Conservation (phyloP, 495 filamentous ascomycete species). For the Halenospora varia region DNA sequence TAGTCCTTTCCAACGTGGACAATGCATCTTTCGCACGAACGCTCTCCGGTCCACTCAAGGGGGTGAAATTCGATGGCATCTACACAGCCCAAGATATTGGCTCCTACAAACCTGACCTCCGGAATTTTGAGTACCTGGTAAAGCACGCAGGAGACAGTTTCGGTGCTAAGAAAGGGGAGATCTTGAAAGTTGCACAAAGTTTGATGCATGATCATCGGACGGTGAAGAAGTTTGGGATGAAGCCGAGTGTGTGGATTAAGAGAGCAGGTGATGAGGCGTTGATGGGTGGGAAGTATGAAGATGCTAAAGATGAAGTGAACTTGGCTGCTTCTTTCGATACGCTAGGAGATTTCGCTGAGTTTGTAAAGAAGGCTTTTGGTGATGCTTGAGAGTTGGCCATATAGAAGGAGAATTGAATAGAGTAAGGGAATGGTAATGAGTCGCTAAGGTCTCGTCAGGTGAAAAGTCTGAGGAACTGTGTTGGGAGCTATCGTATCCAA, state of each 20-base stretch:
- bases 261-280: slow-evolving; percentile 35
- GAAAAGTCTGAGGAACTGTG: too few relatives aligned
- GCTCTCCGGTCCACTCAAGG: slow-evolving; percentile 43
- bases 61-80: slow-evolving; percentile 57
- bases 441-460: too few relatives aligned
- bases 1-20: slow-evolving; percentile 72
- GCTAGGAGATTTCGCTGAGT: slow-evolving; percentile 70
- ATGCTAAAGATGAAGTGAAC: slow-evolving; percentile 34
- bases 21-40: slow-evolving; percentile 54
- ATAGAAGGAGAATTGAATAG: too few relatives aligned
- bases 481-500: too few relatives aligned
- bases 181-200: slow-evolving; percentile 69
- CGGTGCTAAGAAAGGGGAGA: slow-evolving; percentile 45
- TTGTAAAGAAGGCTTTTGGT: slow-evolving; percentile 44
- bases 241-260: slow-evolving; percentile 66
- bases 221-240: slow-evolving; percentile 55
- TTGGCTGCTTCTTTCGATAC: slow-evolving; percentile 53
- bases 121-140: slow-evolving; percentile 67
- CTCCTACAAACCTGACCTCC: slow-evolving; percentile 64
- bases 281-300: slow-evolving; percentile 34
- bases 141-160: slow-evolving; percentile 35
- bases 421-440: too few relatives aligned
- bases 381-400: too few relatives aligned
- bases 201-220: slow-evolving; percentile 70
- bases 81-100: slow-evolving; percentile 75